phyloP scores from a whole-genome alignment of 192 early-diverging fungal species.

The Coemansia sp. region DNA sequence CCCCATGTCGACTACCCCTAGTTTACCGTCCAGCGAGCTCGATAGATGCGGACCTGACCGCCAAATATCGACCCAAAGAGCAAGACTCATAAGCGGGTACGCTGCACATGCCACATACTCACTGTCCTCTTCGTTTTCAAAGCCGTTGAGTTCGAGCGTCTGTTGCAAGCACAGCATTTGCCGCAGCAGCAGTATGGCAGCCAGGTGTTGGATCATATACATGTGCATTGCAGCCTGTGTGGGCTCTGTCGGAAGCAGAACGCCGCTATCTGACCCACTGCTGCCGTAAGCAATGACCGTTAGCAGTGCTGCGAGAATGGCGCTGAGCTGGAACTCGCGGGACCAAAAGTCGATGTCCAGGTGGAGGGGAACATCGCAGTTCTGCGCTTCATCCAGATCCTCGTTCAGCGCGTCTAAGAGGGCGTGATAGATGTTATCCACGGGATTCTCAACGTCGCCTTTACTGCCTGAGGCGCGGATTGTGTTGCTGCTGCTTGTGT shows the following conservation, averaged over 20 bases:
- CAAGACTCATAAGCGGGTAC: slow-evolving; percentile 34
- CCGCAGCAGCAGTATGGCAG: slow-evolving; percentile 24
- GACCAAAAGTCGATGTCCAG: slow-evolving; percentile 43
- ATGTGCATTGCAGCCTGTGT: background rate
- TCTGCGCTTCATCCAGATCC: slow-evolving; percentile 21
- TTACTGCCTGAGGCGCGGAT: background rate
- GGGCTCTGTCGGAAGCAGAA: background rate
- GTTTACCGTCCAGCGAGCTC: background rate
- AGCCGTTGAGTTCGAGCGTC: slow-evolving; percentile 13
- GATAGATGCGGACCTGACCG: slow-evolving; percentile 16
- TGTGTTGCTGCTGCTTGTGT: slow-evolving; percentile 2
- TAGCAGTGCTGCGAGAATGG: slow-evolving; percentile 29
- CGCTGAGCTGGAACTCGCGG: slow-evolving; percentile 47
- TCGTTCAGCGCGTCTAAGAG: slow-evolving; percentile 20
- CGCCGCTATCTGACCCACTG: background rate
- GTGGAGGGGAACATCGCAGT: slow-evolving; percentile 6
- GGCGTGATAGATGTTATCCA: slow-evolving; percentile 2
- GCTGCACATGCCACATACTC: background rate
- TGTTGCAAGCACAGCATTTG: slow-evolving; percentile 27
- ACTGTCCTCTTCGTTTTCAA: background rate
- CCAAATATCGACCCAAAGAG: slow-evolving; percentile 51
- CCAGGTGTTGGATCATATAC: slow-evolving; percentile 32
- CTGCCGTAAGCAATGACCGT: slow-evolving; percentile 7
- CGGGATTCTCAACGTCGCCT: background rate
- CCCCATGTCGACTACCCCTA: background rate